Base-by-base conservation (phyloP, 2,329 filamentous ascomycete species). In the Blumeria graminis region DNA sequence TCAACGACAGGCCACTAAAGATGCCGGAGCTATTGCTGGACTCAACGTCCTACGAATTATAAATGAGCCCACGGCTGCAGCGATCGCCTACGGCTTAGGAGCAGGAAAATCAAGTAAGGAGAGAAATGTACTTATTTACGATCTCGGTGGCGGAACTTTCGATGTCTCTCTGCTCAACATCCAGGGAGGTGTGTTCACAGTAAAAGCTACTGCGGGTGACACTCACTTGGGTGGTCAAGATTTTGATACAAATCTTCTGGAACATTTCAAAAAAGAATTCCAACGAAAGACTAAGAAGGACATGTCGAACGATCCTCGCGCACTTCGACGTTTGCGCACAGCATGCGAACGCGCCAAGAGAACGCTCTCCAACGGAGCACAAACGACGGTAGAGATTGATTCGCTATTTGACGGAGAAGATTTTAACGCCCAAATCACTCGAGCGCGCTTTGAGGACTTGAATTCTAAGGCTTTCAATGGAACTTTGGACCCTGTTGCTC, bases 291-390 rank as follows among this genome's bases (percentile, higher is more conserved):
- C 81, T 34, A 83, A 85, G 72, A 84, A 84, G 70, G 78, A 45
- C 55, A 22, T 48, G 41, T 56, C 58, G 59, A 77, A 79, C 62
- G 92, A 96, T 69, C 74, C 92, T 64, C 86, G 92, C 74, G 92
- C 92, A 62, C 86, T 98, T 62, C 86, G 92, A 70, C 84, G 92
- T 77, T 85, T 98, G 68, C 81, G 92, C 66, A 96, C 92, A 67
- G 90, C 90, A 74, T 96, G 92, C 74, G 92, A 98, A 78, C 90
- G 92, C 80, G 92, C 92, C 74, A 98, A 98, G 87, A 84, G 92
- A 75, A 96, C 92, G 62, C 81, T 96, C 56, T 96, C 92, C 71
- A 94, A 88, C 74, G 90, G 87, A 72, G 90, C 92, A 59, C 89
- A 95, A 76, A 94, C 92, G 68, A 93, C 88, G 65, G 86, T 96